Base-by-base conservation (phyloP, 1,284 basidiomycete genomes). In the Phaffia rhodozyma region DNA sequence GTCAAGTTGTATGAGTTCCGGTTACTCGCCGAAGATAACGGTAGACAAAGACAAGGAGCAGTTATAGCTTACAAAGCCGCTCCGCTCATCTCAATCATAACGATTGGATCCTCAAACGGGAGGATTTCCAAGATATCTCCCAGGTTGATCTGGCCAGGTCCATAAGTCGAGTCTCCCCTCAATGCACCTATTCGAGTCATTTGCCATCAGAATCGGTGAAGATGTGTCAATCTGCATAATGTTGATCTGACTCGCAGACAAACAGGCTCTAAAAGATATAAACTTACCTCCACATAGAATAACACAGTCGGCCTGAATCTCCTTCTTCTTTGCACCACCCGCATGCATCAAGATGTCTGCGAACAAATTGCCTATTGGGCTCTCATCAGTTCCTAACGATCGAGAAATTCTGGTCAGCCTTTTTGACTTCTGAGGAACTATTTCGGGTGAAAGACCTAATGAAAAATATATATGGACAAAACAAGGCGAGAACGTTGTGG, bases 111-210 rank as follows among this genome's bases (percentile, higher is more conserved):
- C 66, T 90, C 87, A 67, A 92, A 96, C 0, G 91, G 91, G 57
- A 94, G 74, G 43, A 94, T 91, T 72, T 92, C 91, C 53, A 90
- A 69, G 58, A 91, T 83, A 67, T 94, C 86, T 0, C 89, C 89
- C 0, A 96, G 78, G 0, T 86, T 89, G 63, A 93, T 79, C 58
- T 80, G 76, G 1, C 89, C 87, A 87, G 89, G 84, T 0, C 89
- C 86, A 74, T 94, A 94, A 5, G 83, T 77, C 1, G 87, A 86
- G 73, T 94, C 91, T 3, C 91, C 90, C 49, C 91, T 83, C 54
- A 94, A 76, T 1, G 88, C 90, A 2, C 91, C 91, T n/a, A 49
- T n/a, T 7, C 23, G 29, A 53, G 29, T n/a, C 20, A 20, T 30
- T 25, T 5, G 25, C 29, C 51, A n/a, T 53, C 51, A 53, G 3